Conservation (phyloP, 163 green algal species). For the Botryococcus braunii region DNA sequence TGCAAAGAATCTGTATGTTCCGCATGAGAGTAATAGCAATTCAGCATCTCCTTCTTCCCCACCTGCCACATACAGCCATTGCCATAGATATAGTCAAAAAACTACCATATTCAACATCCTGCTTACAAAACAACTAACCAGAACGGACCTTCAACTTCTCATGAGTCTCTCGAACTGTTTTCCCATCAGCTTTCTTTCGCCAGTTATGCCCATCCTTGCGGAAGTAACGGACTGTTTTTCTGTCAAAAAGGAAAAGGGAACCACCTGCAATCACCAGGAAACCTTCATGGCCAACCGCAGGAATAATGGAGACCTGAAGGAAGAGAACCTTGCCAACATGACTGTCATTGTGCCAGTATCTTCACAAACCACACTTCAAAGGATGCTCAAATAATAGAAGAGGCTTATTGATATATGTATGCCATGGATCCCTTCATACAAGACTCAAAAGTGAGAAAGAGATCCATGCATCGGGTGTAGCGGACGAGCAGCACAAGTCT, state of each 20-base stretch:
- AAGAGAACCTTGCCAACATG: neutral
- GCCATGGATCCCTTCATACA: too few species aligned
- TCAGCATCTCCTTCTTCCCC: constrained; percentile 43
- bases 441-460: too few species aligned
- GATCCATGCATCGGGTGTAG: too few species aligned
- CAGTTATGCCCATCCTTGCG: constrained; percentile 60
- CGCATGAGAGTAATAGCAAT: constrained; percentile 68
- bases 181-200: constrained; percentile 62
- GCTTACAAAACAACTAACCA: neutral
- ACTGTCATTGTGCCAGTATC: neutral
- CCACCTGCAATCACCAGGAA: constrained; percentile 33
- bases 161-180: constrained; percentile 63
- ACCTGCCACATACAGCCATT: constrained; percentile 14
- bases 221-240: constrained; percentile 49
- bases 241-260: constrained; percentile 52
- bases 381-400: neutral
- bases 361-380: neutral
- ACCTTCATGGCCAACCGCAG: neutral
- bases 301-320: constrained; percentile 1
- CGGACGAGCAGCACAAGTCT: too few species aligned
- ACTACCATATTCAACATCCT: neutral
- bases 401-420: neutral
- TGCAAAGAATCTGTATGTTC: constrained; percentile 31
- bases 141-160: constrained; percentile 56
- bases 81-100: neutral